Evolutionary conservation across 2,329 filamentous ascomycete species (phyloP).

Genomic region (Epichloe aotearoae): DNA sequence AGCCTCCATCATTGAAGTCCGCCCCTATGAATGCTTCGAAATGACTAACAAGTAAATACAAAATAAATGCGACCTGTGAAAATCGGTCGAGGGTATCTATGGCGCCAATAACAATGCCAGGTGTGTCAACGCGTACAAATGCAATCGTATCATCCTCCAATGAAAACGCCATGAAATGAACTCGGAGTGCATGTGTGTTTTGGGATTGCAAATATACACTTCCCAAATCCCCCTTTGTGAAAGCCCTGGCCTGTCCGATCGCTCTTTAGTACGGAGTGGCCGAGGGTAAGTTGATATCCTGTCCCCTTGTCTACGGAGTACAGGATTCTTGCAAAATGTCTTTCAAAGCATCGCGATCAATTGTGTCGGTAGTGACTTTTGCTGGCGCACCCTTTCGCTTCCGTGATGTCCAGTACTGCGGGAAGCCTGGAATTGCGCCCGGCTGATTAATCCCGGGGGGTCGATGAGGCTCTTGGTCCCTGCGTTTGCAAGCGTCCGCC

Average conservation of each 20-base stretch:
- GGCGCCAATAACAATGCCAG: conserved; percentile 1
- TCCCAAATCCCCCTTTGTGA: too few species aligned
- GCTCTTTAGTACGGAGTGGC: too few species aligned
- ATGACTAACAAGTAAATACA: neutral
- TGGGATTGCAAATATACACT: neutral
- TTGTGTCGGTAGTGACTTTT: conserved; percentile 40
- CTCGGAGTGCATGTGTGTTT: too few species aligned
- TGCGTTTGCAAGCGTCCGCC: conserved; percentile 4
- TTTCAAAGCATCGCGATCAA: conserved; percentile 47
- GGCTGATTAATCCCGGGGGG: conserved; percentile 66
- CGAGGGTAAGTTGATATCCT: too few species aligned
- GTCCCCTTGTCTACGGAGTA: too few species aligned
- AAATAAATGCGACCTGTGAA: conserved; percentile 1
- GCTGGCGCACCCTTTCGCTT: conserved; percentile 40
- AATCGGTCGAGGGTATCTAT: conserved; percentile 5
- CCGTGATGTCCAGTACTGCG: conserved; percentile 37
- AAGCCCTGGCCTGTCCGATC: too few species aligned
- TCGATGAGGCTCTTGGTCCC: conserved; percentile 30
- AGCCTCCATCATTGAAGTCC: neutral
- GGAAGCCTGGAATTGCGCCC: conserved; percentile 60
- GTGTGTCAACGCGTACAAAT: neutral
- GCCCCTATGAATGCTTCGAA: neutral
- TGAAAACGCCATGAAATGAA: neutral
- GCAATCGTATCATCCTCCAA: neutral
- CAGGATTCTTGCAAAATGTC: conserved; percentile 35